Evolutionary conservation across 352 stramenopile species (phyloP), one percentile per base, ranked within the genome.

Genomic region (Aphanomyces astaci): DNA sequence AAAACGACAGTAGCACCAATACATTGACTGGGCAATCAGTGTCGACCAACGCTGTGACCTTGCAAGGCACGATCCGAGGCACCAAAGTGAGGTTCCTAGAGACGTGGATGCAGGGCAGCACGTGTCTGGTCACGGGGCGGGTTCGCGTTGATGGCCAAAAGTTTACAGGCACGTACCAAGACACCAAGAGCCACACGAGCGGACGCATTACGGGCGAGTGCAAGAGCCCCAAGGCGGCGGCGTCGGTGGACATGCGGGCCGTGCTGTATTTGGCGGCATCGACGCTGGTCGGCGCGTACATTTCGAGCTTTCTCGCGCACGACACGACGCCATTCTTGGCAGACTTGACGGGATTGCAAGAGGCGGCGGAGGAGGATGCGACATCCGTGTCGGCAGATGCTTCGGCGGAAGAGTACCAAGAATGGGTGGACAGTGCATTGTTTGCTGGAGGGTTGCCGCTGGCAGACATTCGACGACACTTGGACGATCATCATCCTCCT

Each of bases 71-170:
- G 32, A 80, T 89, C 36, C 76, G 76, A 59, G 87, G 87, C 32
- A 95, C 84, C 1, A 90, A 89, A 46, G 82, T 95, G 13, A 88
- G 81, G 2, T 95, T 95, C 62, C 65, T 95, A 3, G 87, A 95
- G 74, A 94, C 82, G 9, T 95, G 87, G 87, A 79, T 84, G 1
- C 87, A 95, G 75, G 86, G 87, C 52, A 85, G 87, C n/a, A 95
- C 87, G 3, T 95, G 87, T 52, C 75, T 95, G 24, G 85, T 95
- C 2, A 80, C 93, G 66, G 87, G 87, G 15, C 75, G 87, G 39
- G 64, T 95, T 25, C 81, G 85, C 54, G 79, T 82, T 36, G 87
- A 95, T 56, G 85, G 85, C 11, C 75, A 64, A 7, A 76, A 81
- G 45, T 95, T 95, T 40, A 81, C 75, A 45, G 87, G 87, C 28